Conservation (phyloP, 2,329 filamentous ascomycete genomes). For the Davidsoniella australis region DNA sequence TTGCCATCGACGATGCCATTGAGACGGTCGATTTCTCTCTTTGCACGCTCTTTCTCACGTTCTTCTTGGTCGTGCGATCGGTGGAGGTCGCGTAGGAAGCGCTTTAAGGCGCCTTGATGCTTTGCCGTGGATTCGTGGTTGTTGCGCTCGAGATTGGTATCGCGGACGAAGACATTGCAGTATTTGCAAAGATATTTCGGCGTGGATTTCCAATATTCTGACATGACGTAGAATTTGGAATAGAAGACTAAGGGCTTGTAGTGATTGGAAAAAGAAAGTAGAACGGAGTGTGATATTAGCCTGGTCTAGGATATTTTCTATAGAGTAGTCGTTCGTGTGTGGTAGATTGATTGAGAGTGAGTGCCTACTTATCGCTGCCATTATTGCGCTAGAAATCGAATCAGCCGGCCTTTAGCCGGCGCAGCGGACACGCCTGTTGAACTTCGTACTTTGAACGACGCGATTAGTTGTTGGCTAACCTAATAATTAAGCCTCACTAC, state of each 20-base stretch:
- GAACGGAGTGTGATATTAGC: not conserved
- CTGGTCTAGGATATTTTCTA: not conserved
- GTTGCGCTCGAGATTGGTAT: conserved; percentile 74
- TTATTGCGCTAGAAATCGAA: not conserved
- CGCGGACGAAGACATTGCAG: conserved; percentile 76
- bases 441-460: not conserved
- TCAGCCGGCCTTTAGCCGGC: conserved; percentile 9
- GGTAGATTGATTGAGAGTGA: not conserved
- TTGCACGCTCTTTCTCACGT: conserved; percentile 66
- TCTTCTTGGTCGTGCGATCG: conserved; percentile 65
- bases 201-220: conserved; percentile 98
- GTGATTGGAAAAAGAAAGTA: not conserved
- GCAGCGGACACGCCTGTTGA: conserved; percentile 6
- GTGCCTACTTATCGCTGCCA: not conserved
- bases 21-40: conserved; percentile 68
- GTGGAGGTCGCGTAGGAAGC: conserved; percentile 78
- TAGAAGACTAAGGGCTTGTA: not conserved
- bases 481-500: too few species aligned
- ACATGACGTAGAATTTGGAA: conserved; percentile 38
- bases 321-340: too few species aligned
- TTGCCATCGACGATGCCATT: conserved; percentile 51
- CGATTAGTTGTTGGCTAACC: too few species aligned
- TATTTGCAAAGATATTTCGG: conserved; percentile 98
- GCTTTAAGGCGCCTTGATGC: conserved; percentile 74
- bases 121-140: conserved; percentile 79